These are phyloP conservation scores for Colletotrichum lupini DNA, from an alignment of 2,329 filamentous ascomycete species.

Conservation along the genomic window DNA sequence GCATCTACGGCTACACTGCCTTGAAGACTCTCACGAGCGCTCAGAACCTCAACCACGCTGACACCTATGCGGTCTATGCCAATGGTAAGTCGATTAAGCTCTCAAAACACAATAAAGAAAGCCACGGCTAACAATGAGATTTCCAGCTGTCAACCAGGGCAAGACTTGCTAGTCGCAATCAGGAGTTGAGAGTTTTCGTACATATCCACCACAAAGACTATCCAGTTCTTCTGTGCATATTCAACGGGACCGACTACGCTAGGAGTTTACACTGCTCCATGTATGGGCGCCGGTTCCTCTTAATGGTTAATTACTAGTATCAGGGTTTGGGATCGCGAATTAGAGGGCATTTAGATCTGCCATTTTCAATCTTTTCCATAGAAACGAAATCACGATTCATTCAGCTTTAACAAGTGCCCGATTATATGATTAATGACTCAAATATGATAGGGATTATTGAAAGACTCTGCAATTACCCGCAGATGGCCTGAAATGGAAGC, in stretches of 20 bases:
- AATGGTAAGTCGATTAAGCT: conserved; percentile 12
- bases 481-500: background rate
- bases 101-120: background rate
- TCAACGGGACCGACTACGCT: background rate
- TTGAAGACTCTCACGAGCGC: conserved; percentile 12
- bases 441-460: background rate
- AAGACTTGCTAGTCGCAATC: conserved; percentile 5
- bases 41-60: conserved; percentile 36
- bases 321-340: background rate
- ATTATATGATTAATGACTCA: background rate
- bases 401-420: background rate
- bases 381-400: conserved; percentile 19
- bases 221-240: conserved; percentile 7
- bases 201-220: background rate
- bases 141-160: conserved; percentile 19
- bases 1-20: conserved; percentile 36
- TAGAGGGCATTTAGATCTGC: background rate
- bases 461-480: background rate
- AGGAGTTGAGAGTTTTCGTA: background rate
- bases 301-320: background rate
- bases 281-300: background rate
- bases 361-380: background rate
- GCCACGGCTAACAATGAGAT: background rate
- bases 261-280: background rate
- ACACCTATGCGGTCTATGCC: conserved; percentile 36